These are phyloP conservation scores for Capsicum rhomboideum DNA, from an alignment of 257 asterid species.

Conservation along the genomic window DNA sequence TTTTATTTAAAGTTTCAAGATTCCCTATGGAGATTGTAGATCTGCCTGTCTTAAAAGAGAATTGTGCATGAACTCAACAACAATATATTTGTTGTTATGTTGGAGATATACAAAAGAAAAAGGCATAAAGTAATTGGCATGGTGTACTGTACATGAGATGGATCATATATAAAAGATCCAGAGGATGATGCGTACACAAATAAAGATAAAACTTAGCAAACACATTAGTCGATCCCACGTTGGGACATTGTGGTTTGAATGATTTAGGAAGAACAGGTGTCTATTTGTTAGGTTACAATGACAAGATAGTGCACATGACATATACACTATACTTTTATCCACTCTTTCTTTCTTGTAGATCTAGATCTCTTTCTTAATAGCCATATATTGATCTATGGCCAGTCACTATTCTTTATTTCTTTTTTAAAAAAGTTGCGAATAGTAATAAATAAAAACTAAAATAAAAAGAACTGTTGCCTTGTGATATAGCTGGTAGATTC, in stretches of 20 bases:
- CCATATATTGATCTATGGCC: background rate
- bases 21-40: background rate
- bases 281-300: constrained; percentile 1
- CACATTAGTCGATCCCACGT: constrained; percentile 4
- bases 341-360: background rate
- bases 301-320: background rate
- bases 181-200: background rate
- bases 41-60: background rate
- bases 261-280: background rate
- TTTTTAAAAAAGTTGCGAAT: background rate
- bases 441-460: background rate
- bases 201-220: background rate
- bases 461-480: background rate
- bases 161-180: background rate
- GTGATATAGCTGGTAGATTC: background rate
- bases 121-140: background rate
- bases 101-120: background rate
- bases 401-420: background rate
- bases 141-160: background rate
- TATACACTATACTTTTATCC: background rate
- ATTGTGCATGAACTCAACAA: background rate
- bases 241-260: background rate
- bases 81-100: background rate
- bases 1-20: background rate
- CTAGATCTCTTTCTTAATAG: background rate